phyloP scores from a whole-genome alignment of 2,329 filamentous ascomycete species.

The Coniochaeta pulveracea region DNA sequence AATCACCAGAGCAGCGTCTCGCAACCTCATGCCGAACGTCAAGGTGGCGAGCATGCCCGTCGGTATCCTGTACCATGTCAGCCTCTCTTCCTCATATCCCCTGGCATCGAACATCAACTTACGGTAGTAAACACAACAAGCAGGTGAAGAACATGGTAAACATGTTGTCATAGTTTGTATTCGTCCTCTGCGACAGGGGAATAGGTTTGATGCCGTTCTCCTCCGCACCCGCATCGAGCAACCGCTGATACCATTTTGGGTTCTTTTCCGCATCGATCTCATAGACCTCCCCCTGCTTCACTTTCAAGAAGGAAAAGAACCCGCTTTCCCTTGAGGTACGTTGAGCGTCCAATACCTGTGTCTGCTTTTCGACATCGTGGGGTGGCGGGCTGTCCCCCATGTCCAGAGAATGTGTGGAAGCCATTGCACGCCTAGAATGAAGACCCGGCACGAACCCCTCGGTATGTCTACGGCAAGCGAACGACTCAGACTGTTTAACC shows the following conservation, averaged over 20 bases:
- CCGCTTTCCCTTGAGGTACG: conserved; percentile 5
- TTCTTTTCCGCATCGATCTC: conserved; percentile 16
- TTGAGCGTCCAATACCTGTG: neutral
- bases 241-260: conserved; percentile 28
- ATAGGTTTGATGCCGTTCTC: conserved; percentile 46
- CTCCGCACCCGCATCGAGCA: conserved; percentile 35
- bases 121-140: conserved; percentile 46
- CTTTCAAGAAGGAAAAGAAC: conserved; percentile 14
- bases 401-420: neutral
- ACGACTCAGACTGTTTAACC: no score
- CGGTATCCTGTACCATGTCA: conserved; percentile 34
- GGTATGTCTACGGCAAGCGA: no score
- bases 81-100: no score
- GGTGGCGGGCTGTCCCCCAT: neutral
- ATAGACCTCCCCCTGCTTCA: conserved; percentile 21
- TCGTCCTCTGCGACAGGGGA: conserved; percentile 38
- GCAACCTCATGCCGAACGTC: conserved; percentile 39
- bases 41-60: conserved; percentile 48
- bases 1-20: conserved; percentile 44
- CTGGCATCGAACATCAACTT: conserved; percentile 16
- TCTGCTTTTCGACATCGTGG: conserved; percentile 5
- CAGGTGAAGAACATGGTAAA: conserved; percentile 52
- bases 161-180: conserved; percentile 40
- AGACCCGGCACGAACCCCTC: no score
- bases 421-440: no score